Base-by-base conservation (phyloP, 768 basidiomycete species). In the Megacollybia marginata region DNA sequence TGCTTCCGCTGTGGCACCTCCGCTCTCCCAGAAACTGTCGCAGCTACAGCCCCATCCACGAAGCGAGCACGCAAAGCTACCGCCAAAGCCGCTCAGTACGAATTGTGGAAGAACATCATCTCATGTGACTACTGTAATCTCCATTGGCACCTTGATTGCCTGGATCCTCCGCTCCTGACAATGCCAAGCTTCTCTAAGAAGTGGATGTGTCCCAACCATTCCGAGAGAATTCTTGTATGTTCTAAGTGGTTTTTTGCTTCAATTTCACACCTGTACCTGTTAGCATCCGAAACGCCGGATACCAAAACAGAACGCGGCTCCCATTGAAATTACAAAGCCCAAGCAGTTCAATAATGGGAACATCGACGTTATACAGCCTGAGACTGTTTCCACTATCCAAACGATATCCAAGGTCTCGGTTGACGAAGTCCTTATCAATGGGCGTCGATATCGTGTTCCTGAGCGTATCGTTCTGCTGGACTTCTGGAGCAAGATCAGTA, bases 161-260 rank as follows among this genome's bases (percentile, higher is more conserved):
- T 98, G 28, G 86, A 91, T 58, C 96, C 95, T 13, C 96, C 96
- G 8, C 69, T 95, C 52, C 72, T 85, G 19, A 76, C 76, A 36
- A 84, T 98, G 78, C 96, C 96, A 3, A 76, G 86, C 11, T 81
- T 85, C 51, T 82, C 81, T 56, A 88, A 84, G 73, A 96, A 94
- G 65, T 99, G 95, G 94, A 96, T 95, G 93, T 99, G 96, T 65
- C 96, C 96, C 8, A 92, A 95, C 60, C 96, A 99, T 62, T 84
- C 82, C n/a, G 93, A 96, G 55, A 81, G 83, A 51, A 76, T 84
- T 48, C 64, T 89, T 52, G 94, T 95, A 62, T 66, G 91, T 72
- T 13, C 11, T 31, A 13, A 53, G 40, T 31, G 40, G 34, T 42
- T 50, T 13, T 8, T 40, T 48, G 46, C 38, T 23, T 52, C 50